A percentile compares a stretch with the other conserved stretches of the same genome.
These are phyloP conservation scores for Thalassia testudinum DNA, from an alignment of 116 monocot species.

Conservation along the genomic window DNA sequence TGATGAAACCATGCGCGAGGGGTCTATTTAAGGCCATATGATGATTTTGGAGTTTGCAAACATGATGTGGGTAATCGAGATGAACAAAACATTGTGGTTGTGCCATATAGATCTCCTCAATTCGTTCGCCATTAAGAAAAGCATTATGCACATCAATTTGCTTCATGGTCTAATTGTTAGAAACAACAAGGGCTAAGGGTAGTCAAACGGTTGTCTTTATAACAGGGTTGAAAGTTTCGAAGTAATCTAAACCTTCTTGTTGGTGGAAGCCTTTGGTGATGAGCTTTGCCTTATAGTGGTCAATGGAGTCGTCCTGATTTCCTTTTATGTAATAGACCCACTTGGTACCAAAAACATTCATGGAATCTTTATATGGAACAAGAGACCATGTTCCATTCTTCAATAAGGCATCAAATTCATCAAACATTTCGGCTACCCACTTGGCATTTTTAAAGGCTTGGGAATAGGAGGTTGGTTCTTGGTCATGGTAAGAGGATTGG, in stretches of 20 bases:
- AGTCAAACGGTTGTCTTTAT: too few species aligned
- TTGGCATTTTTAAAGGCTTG: too few species aligned
- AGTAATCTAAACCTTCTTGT: too few species aligned
- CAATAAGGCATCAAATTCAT: constrained; percentile 1
- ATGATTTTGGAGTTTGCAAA: too few species aligned
- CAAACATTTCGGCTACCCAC: background rate
- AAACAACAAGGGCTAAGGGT: background rate
- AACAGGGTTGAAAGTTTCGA: too few species aligned
- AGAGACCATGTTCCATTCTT: constrained; percentile 2
- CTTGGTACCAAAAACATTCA: constrained; percentile 1
- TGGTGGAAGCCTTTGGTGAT: constrained; percentile 4
- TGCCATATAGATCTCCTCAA: constrained; percentile 4
- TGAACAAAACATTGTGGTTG: constrained; percentile 5
- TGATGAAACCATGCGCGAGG: too few species aligned
- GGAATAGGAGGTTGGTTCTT: too few species aligned
- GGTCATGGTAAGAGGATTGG: too few species aligned
- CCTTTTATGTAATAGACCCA: background rate
- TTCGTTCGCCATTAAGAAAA: constrained; percentile 1
- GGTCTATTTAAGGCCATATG: too few species aligned
- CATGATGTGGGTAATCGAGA: background rate
- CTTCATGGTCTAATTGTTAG: background rate
- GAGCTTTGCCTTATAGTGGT: background rate
- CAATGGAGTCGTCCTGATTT: background rate
- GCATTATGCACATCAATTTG: constrained; percentile 7
- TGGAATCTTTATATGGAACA: background rate